Evolutionary conservation across 192 early-diverging fungal species (phyloP), one percentile per base, ranked within the genome.

Genomic region (Rhizophagus sp.): DNA sequence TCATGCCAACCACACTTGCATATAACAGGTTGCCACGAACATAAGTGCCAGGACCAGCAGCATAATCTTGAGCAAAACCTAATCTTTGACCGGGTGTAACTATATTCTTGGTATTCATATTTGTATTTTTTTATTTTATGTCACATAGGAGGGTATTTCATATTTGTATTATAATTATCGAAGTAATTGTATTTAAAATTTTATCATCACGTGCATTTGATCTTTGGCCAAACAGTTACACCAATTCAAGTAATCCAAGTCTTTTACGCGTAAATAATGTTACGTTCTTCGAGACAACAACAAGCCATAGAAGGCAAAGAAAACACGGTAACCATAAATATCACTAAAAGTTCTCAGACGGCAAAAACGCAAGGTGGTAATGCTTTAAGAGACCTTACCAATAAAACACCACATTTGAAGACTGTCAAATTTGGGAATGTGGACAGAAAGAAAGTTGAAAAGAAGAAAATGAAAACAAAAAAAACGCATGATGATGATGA

Each of bases 11-110:
- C 13, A 87, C 89, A 73, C 87, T 89, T 4, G 94, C 87, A 82
- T 94, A 96, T 61, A 96, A 83, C 61, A 91, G 84, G 50, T 90
- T 92, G 65, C 91, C 90, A 22, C 90, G 87, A 12, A 87, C 85
- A 80, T 94, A 96, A 36, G 93, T 94, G 15, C 94, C 94, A n/a
- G 85, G n/a, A 17, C 94, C 94, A 8, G 92, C 84, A 25, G 79
- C 84, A 76, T 90, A 92, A 75, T 95, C 93, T 76, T 89, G 87
- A 13, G 88, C 84, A 66, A 89, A 87, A 1, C 95, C 94, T 9
- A 96, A 86, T 25, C 92, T 88, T 44, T 93, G 91, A 22, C 95
- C 95, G 4, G 95, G 95, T 4, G 90, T 92, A 11, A 94, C 93
- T 71, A 84, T 82, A 62, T 81, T 83, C 82, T 82, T 44, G 0